Base-by-base conservation (phyloP, 805 yeast genomes). In the Myxozyma udenii region DNA sequence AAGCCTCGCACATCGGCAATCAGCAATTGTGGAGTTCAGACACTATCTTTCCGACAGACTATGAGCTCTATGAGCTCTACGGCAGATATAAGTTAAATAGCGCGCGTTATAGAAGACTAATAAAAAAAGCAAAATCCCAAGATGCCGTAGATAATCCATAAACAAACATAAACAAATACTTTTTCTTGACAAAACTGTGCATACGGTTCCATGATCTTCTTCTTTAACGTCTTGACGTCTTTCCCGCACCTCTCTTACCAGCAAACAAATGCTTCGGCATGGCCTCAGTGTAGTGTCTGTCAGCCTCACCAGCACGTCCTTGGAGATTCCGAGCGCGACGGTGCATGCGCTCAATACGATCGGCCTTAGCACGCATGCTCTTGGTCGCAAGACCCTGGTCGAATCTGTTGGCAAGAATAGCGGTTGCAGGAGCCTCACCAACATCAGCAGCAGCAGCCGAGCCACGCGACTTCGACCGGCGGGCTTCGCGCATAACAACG, bases 171-270 rank as follows among this genome's bases (percentile, higher is more conserved):
- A 3, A 22, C 32, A 6, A 36, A 4, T 22, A 28, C 41, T 16
- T 16, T 23, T 28, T 21, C 30, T 16, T 3, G 9, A 9, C 46
- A 22, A 24, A 19, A n/a, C n/a, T n/a, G n/a, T n/a, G n/a, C n/a
- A n/a, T n/a, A n/a, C n/a, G n/a, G n/a, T n/a, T n/a, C n/a, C n/a
- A n/a, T n/a, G n/a, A n/a, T n/a, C n/a, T n/a, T n/a, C n/a, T n/a
- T n/a, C n/a, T n/a, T n/a, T 53, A 53, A 38, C 98, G 91, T 74
- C 86, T 80, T 71, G 88, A 95, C 59, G 88, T 83, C 71, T 84
- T 85, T 71, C 97, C 97, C 65, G 81, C 82, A 76, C 97, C 95
- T 74, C 98, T 83, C 79, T 93, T 93, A 74, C 99, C 99, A 64
- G 88, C 74, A 76, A 85, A 86, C 78, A 93, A 77, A 74, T 93